A percentile compares a stretch with the other conserved stretches of the same genome.
Conservation (phyloP, 768 basidiomycete genomes). For the Scleroderma citrinum region DNA sequence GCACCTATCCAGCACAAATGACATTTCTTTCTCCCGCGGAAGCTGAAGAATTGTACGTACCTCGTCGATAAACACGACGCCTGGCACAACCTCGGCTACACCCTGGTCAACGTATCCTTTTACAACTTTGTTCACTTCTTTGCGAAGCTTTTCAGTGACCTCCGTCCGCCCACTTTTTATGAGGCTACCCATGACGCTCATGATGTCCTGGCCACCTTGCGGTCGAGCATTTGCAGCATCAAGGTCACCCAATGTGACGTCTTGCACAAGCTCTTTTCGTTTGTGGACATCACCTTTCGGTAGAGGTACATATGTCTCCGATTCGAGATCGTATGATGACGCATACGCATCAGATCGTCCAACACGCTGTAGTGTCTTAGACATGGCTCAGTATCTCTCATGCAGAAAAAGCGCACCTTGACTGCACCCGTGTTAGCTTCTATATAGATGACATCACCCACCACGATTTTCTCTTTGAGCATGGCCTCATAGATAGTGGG, state of each 20-base stretch:
- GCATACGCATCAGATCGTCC: slow-evolving; percentile 97
- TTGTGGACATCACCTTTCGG: slow-evolving; percentile 98
- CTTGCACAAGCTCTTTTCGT: slow-evolving; percentile 91
- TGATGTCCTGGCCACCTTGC: slow-evolving; percentile 96
- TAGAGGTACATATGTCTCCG: slow-evolving; percentile 95
- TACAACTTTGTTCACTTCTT: slow-evolving; percentile 96
- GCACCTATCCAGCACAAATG: slow-evolving; percentile 55
- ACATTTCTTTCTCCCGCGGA: slow-evolving; percentile 2
- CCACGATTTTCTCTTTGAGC: slow-evolving; percentile 92
- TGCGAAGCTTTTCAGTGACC: slow-evolving; percentile 91
- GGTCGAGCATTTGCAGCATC: slow-evolving; percentile 96
- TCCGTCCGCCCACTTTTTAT: slow-evolving; percentile 93
- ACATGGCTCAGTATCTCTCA: background rate
- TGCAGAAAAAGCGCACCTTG: slow-evolving; percentile 51
- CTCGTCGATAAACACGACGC: slow-evolving; percentile 98
- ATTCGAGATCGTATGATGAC: slow-evolving; percentile 94
- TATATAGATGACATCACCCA: slow-evolving; percentile 96
- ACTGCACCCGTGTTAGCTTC: slow-evolving; percentile 93
- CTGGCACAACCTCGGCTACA: slow-evolving; percentile 95
- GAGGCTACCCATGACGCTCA: slow-evolving; percentile 93
- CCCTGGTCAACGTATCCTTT: slow-evolving; percentile 97
- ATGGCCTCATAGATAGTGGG: slow-evolving; percentile 97
- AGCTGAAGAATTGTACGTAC: slow-evolving; percentile 37
- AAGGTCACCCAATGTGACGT: slow-evolving; percentile 90
- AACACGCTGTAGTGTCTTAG: slow-evolving; percentile 56